Evolutionary conservation across 306 rosid genomes (phyloP), one percentile per base, ranked within the genome.

Genomic region (Herpetospermum pedunculosum): DNA sequence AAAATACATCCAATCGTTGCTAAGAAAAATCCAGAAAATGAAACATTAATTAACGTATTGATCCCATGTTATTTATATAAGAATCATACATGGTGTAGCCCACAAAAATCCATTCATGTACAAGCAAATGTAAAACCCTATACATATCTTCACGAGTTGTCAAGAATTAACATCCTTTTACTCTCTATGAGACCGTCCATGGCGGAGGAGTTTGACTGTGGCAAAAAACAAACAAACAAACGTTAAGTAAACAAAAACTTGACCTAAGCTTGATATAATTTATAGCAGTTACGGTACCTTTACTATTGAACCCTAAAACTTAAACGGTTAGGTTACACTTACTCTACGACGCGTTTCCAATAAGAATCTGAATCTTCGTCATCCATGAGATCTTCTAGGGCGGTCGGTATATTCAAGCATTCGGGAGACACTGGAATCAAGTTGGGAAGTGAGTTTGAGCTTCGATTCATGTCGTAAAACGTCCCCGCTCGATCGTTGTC

Each of bases 341-440:
- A 81, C 87, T 78, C 44, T 4, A 85, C 35, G 74, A 87, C 80
- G 46, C 85, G 68, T 68, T 79, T 87, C 96, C 96, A 89, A 44
- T 80, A 89, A 47, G 74, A 83, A 44, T 83, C 76, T 10, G 76
- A 84, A 49, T 81, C 77, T 72, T 84, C 86, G 0, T 84, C 83
- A 30, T 77, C 81, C 80, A 87, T 80, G 32, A 85, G 78, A 76
- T 87, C 86, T 76, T 90, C 86, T 59, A 84, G 81, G 76, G 78
- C 78, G 58, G 81, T 80, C 2, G 78, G 40, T 1, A 60, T 76
- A 10, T 26, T 35, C 41, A 81, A 79, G 62, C 72, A 70, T 38
- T 83, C 84, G 4, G 84, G 83, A 40, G 91, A 83, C 25, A 54
- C 73, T 6, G 88, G 75, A 80, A 86, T 79, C 77, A 88, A 71